Evolutionary conservation across 371 early-diverging fungal genomes (phyloP), one percentile per base, ranked within the genome.

Genomic region (Mucor saturninus): DNA sequence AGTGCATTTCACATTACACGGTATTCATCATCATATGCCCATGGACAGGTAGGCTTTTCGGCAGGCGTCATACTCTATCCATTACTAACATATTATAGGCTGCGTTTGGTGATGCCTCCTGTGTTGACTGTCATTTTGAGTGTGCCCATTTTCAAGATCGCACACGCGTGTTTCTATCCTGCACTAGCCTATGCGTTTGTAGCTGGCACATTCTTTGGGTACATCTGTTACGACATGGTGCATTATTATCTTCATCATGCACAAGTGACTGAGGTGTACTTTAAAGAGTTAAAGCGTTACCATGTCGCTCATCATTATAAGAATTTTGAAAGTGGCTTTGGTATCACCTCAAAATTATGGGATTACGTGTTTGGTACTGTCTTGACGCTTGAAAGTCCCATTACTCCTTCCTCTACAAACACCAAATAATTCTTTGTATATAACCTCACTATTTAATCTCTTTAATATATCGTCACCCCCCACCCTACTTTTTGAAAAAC

Each of bases 181-280:
- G 57, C 68, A 7, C 29, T 80, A 63, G 88, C 86, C 1, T 72
- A 81, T 57, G 94, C 87, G 1, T 70, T 93, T 49, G 73, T 89
- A 28, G 81, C 88, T 3, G 98, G 98, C 11, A 82, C 89, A 2
- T 77, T 90, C 51, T 75, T 85, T 59, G 97, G 95, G 5, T 98
- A 95, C 68, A 82, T 97, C 13, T 74, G 85, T 52, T 98, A 98
- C 71, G 98, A 98, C 61, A 73, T 93, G 76, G 86, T 89, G 35
- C 98, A 98, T 68, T 98, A 96, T 76, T 95, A 93, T 77, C 85
- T 96, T 35, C 98, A 98, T 73, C 98, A 98, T 74, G 95, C 94
- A 15, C 77, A 86, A 14, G 91, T 93, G 3, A 56, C 83, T 55
- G 77, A 84, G 49, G 67, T 83, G 35, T 87, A 93, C 71, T 85